phyloP scores from a whole-genome alignment of 306 rosid genomes.

The Rosa rugosa region DNA sequence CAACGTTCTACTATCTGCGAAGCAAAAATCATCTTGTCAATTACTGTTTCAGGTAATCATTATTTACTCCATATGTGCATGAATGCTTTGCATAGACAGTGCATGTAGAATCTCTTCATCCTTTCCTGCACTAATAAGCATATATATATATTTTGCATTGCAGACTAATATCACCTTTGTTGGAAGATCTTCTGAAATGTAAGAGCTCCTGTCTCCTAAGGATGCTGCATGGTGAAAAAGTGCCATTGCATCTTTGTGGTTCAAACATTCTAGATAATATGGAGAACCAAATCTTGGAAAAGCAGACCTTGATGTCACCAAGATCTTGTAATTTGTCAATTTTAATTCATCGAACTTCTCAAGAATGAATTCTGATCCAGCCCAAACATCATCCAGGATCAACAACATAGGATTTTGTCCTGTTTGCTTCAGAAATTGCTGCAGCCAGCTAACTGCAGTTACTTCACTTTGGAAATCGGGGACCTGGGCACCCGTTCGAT shows the following conservation, averaged over 20 bases:
- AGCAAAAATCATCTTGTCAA: neutral
- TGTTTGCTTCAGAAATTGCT: conserved; percentile 14
- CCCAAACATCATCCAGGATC: conserved; percentile 29
- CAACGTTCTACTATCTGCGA: conserved; percentile 54
- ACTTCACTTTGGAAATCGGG: conserved; percentile 40
- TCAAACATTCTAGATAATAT: conserved; percentile 33
- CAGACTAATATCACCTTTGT: conserved; percentile 43
- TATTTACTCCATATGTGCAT: neutral
- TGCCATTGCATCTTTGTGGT: conserved; percentile 29
- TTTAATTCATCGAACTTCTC: conserved; percentile 42
- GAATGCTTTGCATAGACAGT: neutral
- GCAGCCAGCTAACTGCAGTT: conserved; percentile 32
- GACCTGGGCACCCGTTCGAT: conserved; percentile 14
- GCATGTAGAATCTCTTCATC: neutral
- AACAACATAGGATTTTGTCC: conserved; percentile 11
- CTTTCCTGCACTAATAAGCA: neutral
- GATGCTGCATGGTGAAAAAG: conserved; percentile 41
- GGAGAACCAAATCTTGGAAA: conserved; percentile 31
- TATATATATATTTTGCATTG: conserved; percentile 21
- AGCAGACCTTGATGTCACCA: neutral
- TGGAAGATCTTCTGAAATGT: conserved; percentile 26
- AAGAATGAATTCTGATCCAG: conserved; percentile 15
- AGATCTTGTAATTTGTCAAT: conserved; percentile 39
- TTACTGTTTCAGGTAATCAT: neutral
- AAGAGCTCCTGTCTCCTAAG: conserved; percentile 18